Conservation (phyloP, 768 basidiomycete species). For the Boletus rubropictus region DNA sequence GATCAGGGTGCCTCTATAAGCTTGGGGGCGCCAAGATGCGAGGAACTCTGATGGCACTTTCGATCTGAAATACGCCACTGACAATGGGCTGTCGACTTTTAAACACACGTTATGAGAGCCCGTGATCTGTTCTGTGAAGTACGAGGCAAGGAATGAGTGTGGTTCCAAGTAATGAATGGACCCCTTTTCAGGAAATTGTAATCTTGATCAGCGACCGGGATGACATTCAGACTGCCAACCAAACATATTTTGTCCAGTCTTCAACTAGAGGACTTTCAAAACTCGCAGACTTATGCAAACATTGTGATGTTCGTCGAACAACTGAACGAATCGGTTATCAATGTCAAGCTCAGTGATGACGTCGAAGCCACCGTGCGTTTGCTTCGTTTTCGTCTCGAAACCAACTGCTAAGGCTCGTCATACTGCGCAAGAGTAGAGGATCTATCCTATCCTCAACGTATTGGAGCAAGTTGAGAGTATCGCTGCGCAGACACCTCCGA, state of each 20-base stretch:
- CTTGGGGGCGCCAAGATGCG: too few species aligned
- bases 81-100: not conserved
- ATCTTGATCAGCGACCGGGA: slow-evolving; percentile 15
- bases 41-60: too few species aligned
- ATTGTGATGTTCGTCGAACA: slow-evolving; percentile 66
- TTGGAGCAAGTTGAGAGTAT: slow-evolving; percentile 63
- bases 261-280: slow-evolving; percentile 79
- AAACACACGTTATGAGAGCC: not conserved
- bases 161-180: not conserved
- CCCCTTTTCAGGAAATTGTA: too few species aligned
- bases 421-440: slow-evolving; percentile 42
- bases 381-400: not conserved
- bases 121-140: not conserved
- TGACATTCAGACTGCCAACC: slow-evolving; percentile 45
- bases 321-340: slow-evolving; percentile 71
- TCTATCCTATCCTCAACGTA: slow-evolving; percentile 54
- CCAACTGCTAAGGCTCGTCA: not conserved
- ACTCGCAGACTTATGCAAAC: slow-evolving; percentile 60
- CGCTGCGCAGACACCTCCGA: slow-evolving; percentile 69
- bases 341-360: slow-evolving; percentile 67
- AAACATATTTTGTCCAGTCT: slow-evolving; percentile 73
- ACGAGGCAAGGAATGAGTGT: not conserved
- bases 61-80: too few species aligned
- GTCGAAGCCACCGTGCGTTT: slow-evolving; percentile 57
- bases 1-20: not conserved